Evolutionary conservation across 2,329 filamentous ascomycete genomes (phyloP), one percentile per base, ranked within the genome.

Genomic region (Elsinoe arachidis): DNA sequence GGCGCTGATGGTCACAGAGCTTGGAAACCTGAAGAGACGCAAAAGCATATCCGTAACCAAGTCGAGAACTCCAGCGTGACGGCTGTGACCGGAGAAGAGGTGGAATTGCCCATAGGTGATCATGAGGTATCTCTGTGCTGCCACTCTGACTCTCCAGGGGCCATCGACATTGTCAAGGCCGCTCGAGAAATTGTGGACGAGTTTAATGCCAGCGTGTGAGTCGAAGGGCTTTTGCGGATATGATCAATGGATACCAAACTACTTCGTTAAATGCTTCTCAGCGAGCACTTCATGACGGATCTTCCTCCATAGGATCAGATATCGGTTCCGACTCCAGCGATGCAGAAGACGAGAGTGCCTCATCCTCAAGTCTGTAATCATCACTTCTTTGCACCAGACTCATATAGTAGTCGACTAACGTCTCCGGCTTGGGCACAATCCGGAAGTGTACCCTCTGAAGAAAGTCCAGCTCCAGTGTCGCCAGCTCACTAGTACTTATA

Each of bases 391-490:
- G 88, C 33, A 97, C 87, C 34, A 99, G 75, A 52, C 89, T 92
- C 60, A 83, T 82, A 70, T 97, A 99, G 69, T 99, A 99, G 58
- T 95, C 90, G 23, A 90, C 89, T 43, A 99, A 76, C 1, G 95
- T 87, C 69, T 97, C 93, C 1, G 93, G 91, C 66, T 95, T 90
- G 4, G 93, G 93, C 2, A 99, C 91, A 63, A 99, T 99, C 66
- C 87, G 88, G 92, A 93, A 99, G 67, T 96, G 89, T 26, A 99
- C 87, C 55, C 89, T 80, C 68, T 91, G 90, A 33, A 99, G 75
- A 63, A 99, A 96, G 66, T 99, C 93, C 30, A 99, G 79, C 70
- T 99, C 93, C 9, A 99, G 76, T 58, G 96, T 77, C 59, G 93
- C 95, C 62, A 99, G 75, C 72, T 99, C 93, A 51, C 87, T 84